Evolutionary conservation across 1,139 yeast species (phyloP), one percentile per base, ranked within the genome.

Genomic region (Cylindricascospora bacillispora): DNA sequence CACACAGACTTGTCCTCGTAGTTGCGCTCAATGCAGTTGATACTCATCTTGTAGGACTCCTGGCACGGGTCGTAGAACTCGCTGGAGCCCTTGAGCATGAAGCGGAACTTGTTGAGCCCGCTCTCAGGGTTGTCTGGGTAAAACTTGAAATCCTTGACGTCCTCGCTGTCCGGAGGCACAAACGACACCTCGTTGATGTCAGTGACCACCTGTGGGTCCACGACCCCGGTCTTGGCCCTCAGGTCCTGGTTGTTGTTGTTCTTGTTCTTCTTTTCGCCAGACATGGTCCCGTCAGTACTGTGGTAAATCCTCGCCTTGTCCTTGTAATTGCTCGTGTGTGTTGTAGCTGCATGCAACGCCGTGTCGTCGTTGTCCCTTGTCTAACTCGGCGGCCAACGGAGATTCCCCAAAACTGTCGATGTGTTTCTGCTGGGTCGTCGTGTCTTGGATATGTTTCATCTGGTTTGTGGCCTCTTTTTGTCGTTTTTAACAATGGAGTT

Each of bases 61-160:
- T 77, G 80, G 55, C 98, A 89, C 1, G 98, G 97, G 49, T 89
- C 95, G 48, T 79, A 86, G 53, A 67, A 89, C 52, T 78, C 73
- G 5, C 93, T 76, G 2, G 93, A 80, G 25, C 71, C 85, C 46
- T 86, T 85, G 13, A 56, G 39, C 1, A 54, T 49, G 36, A 61
- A 60, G 26, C 52, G 45, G 26, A 39, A 39, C 34, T 52, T 53
- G 36, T 59, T 59, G 25, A 50, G 35, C 10, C 43, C 41, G 2
- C 60, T 49, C 10, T 57, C 59, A 23, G 67, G 67, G 29, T 74
- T 72, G 43, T 85, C 97, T 1, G 97, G 97, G 45, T 81, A 85
- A 49, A 73, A 82, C 47, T 74, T 74, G 35, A 35, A 51, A 9
- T 43, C 32, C 9, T 34, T 28, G 6, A 47, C 36, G 15, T 43